A percentile compares a stretch with the other conserved stretches of the same genome.
Evolutionary conservation across 78 protist species (phyloP).

Genomic region (Tieghemostelium lacteum): DNA sequence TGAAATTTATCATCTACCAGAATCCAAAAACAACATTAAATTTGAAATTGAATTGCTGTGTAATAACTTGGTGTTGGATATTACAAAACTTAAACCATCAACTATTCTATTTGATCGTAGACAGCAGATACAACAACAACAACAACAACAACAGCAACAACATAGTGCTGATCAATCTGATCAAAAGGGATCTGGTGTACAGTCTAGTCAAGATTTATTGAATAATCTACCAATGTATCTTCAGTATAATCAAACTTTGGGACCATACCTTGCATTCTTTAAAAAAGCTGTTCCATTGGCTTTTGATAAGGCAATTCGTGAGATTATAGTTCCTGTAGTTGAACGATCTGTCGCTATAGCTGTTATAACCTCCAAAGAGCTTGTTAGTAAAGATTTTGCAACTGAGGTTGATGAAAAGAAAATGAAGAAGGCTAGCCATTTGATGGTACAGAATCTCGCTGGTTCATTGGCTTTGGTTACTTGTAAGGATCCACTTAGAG

Average conservation of each 20-base stretch:
- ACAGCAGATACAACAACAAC: constrained; percentile 56
- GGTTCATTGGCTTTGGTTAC: constrained; percentile 95
- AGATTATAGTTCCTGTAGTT: constrained; percentile 94
- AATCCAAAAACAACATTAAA: constrained; percentile 91
- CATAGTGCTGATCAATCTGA: constrained; percentile 43
- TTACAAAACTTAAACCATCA: constrained; percentile 37
- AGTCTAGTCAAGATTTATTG: constrained; percentile 13
- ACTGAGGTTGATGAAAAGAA: constrained; percentile 92
- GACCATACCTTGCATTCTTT: constrained; percentile 47
- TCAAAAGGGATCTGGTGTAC: constrained; percentile 36
- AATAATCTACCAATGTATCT: constrained; percentile 7
- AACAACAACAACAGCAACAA: constrained; percentile 14
- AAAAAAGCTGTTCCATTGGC: constrained; percentile 81
- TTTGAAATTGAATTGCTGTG: constrained; percentile 97
- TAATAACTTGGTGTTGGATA: constrained; percentile 86
- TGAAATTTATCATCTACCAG: constrained; percentile 90
- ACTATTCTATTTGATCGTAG: constrained; percentile 39
- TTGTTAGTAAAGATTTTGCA: constrained; percentile 97
- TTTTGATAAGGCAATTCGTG: constrained; percentile 88
- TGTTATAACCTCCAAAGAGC: constrained; percentile 90
- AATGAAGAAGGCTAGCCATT: constrained; percentile 91
- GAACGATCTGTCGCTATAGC: constrained; percentile 94
- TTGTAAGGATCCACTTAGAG: constrained; percentile 95
- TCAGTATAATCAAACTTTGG: constrained; percentile 33
- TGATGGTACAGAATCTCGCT: constrained; percentile 95